Conservation (phyloP, 768 basidiomycete species). For the Saitozyma sp. region DNA sequence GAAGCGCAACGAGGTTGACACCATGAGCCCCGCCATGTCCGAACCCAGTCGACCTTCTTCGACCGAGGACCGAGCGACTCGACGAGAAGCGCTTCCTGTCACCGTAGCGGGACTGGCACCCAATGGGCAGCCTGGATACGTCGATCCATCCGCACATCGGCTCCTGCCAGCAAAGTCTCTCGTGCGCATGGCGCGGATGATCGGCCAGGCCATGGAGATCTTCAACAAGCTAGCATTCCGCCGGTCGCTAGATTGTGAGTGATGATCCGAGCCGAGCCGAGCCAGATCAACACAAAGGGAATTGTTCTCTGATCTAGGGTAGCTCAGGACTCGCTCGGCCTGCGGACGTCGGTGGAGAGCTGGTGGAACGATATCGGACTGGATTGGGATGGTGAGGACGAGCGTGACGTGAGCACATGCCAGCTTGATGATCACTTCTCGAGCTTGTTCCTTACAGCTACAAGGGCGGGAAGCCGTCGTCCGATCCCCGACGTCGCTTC, state of each 20-base stretch:
- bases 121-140: no score
- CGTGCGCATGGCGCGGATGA: slow-evolving; percentile 16
- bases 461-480: background rate
- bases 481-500: slow-evolving; percentile 10
- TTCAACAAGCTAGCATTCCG: slow-evolving; percentile 24
- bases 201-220: slow-evolving; percentile 25
- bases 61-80: no score
- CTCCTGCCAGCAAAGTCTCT: no score
- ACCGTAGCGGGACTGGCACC: no score
- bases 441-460: background rate
- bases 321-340: slow-evolving; percentile 16
- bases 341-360: slow-evolving; percentile 18
- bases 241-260: slow-evolving; percentile 9
- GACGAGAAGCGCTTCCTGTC: no score
- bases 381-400: slow-evolving; percentile 8
- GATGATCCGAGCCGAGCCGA: background rate
- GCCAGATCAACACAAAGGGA: background rate
- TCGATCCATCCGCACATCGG: no score
- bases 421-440: background rate
- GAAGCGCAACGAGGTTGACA: background rate
- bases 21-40: background rate
- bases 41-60: no score
- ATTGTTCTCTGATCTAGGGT: no score
- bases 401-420: background rate
- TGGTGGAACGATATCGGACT: slow-evolving; percentile 36